Evolutionary conservation across 1,284 basidiomycete genomes (phyloP).

Genomic region (Rhodotorula sp.): DNA sequence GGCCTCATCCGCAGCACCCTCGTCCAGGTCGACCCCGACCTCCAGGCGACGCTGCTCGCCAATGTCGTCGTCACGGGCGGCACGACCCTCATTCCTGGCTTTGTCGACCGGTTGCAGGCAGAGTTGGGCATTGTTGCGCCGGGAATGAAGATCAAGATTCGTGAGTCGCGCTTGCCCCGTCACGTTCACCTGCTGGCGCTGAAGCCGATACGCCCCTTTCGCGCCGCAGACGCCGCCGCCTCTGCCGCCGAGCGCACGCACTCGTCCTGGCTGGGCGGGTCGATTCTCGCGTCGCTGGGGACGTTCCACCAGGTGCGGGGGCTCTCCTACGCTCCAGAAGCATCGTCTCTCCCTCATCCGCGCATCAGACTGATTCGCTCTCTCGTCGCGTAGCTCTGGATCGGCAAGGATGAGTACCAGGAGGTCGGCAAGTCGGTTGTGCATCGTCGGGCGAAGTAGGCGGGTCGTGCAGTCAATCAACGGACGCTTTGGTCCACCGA

Average conservation of each 20-base stretch:
- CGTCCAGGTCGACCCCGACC: slow-evolving; percentile 74
- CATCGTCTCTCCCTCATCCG: neutral
- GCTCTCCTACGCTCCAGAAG: neutral
- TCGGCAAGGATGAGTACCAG: slow-evolving; percentile 44
- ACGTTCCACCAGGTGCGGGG: slow-evolving; percentile 76
- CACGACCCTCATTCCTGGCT: slow-evolving; percentile 78
- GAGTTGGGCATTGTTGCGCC: slow-evolving; percentile 77
- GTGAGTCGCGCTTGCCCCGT: slow-evolving; percentile 54
- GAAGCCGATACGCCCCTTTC: neutral
- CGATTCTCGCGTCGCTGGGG: slow-evolving; percentile 85
- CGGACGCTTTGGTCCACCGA: too few relatives aligned
- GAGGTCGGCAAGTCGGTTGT: slow-evolving; percentile 38
- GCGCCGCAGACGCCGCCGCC: slow-evolving; percentile 28
- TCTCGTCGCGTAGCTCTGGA: slow-evolving; percentile 37
- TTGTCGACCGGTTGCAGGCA: slow-evolving; percentile 76
- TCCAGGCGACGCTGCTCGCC: slow-evolving; percentile 80
- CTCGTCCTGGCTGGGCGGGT: slow-evolving; percentile 89
- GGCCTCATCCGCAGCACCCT: slow-evolving; percentile 45
- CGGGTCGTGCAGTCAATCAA: too few relatives aligned
- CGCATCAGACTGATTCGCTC: neutral
- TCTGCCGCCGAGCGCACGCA: slow-evolving; percentile 74
- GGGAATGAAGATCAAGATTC: slow-evolving; percentile 52
- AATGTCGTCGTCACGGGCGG: slow-evolving; percentile 96
- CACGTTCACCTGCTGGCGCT: neutral
- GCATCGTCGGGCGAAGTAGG: slow-evolving; percentile 19